Percentiles rank a stretch among this genome's conserved stretches.
Conservation (phyloP, 208 protist species). For the Leptomonas pyrrhocoris region DNA sequence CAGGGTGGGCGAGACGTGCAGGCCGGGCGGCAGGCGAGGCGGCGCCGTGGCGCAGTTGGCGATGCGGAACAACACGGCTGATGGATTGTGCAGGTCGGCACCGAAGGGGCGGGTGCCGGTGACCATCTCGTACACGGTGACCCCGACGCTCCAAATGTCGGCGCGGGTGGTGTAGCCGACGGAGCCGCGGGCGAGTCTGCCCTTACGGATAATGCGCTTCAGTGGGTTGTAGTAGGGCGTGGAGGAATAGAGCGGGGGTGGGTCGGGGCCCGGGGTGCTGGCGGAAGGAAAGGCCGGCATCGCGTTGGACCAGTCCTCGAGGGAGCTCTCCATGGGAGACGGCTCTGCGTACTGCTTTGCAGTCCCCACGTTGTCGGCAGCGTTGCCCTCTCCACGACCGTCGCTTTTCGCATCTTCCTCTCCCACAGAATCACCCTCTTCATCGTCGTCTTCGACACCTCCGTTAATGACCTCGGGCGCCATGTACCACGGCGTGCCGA, state of each 20-base stretch:
- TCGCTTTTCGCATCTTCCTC: neutral
- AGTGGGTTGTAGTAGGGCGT: constrained; percentile 46
- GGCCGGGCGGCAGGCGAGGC: constrained; percentile 51
- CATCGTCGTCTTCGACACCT: constrained; percentile 44
- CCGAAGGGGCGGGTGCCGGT: constrained; percentile 78
- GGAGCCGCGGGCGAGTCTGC: constrained; percentile 12
- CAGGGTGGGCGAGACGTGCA: constrained; percentile 47
- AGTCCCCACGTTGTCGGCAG: neutral
- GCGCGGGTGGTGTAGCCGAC: constrained; percentile 75
- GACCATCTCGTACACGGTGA: constrained; percentile 88
- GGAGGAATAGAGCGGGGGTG: constrained; percentile 23
- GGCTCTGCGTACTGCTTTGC: neutral
- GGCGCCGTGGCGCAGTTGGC: constrained; percentile 46
- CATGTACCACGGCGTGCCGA: constrained; percentile 94
- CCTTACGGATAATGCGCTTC: constrained; percentile 33
- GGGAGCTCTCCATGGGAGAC: neutral
- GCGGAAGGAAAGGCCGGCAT: neutral
- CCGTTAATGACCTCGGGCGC: constrained; percentile 89
- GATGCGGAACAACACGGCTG: constrained; percentile 77
- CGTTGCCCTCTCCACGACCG: neutral
- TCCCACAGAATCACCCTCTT: constrained; percentile 21
- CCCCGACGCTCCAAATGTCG: constrained; percentile 88
- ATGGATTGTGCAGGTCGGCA: constrained; percentile 51
- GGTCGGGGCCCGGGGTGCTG: neutral
- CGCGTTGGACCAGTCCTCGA: constrained; percentile 20